These are phyloP conservation scores for Echinochloa phyllopogon DNA, from an alignment of 176 grass and related monocot genomes.

Conservation along the genomic window DNA sequence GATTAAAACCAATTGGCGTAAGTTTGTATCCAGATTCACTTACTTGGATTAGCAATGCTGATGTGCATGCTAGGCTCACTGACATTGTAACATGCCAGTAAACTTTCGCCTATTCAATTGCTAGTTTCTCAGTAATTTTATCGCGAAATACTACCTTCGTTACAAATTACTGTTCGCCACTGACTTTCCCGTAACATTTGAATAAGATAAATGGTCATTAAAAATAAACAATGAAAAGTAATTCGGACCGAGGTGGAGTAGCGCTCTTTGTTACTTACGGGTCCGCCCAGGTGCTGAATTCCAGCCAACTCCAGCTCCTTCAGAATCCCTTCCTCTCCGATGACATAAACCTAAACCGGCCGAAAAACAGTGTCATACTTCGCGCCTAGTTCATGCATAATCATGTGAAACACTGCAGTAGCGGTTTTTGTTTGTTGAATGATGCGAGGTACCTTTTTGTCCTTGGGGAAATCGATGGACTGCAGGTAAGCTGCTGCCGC, in stretches of 20 bases:
- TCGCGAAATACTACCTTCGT: too few relatives aligned
- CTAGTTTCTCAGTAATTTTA: background rate
- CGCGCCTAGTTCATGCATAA: background rate
- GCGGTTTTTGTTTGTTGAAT: conserved; percentile 1
- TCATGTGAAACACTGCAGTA: background rate
- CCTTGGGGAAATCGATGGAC: conserved; percentile 90
- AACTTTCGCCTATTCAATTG: background rate
- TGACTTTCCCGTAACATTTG: too few relatives aligned
- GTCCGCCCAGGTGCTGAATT: conserved; percentile 85
- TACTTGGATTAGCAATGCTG: background rate
- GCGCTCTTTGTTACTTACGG: conserved; percentile 49
- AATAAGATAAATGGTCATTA: too few relatives aligned
- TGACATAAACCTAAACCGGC: conserved; percentile 79
- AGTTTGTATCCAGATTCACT: background rate
- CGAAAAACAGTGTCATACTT: background rate
- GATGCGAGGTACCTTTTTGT: conserved; percentile 70
- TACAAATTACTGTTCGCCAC: too few relatives aligned
- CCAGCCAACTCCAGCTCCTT: conserved; percentile 94
- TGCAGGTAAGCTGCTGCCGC: conserved; percentile 90
- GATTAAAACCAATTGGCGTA: background rate
- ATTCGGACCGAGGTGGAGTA: too few relatives aligned
- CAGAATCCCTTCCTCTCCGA: conserved; percentile 93
- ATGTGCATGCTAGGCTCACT: background rate
- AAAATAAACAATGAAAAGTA: too few relatives aligned
- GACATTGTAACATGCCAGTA: background rate